Evolutionary conservation across 2,329 filamentous ascomycete genomes (phyloP), one percentile per base, ranked within the genome.

Genomic region (Fusarium pininemorale): DNA sequence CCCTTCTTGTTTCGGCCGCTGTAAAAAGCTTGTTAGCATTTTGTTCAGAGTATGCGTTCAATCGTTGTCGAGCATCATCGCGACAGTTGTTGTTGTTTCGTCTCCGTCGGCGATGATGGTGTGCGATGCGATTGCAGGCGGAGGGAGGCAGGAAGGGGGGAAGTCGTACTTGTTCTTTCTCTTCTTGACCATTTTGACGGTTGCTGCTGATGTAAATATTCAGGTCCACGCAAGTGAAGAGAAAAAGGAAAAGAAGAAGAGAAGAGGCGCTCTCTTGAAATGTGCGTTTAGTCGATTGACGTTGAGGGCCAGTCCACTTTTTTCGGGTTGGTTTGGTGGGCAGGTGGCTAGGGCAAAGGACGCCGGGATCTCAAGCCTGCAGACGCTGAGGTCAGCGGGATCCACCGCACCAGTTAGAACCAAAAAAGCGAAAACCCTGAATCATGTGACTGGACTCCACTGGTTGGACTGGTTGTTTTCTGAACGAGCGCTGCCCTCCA

Each of bases 1-100:
- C 96, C 96, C 89, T 98, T 98, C 95, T 98, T 98, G 94, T 98
- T 98, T 87, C 96, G 95, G 87, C 96, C 96, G 90, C 94, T 97
- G 85, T 14, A 30, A 61, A 57, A 69, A 62, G 24, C 28, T 45
- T 54, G 59, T 79, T 76, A 79, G 77, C 63, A 69, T 8, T 30
- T 22, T 32, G 44, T 53, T 60, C 28, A 44, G 30, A 37, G 47
- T 30, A 3, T 39, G 35, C 4, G 3, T 42, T 63, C 64, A 73
- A 64, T 69, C 62, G 53, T 75, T 57, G 53, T 65, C 62, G 51
- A 44, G 15, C 44, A 68, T 62, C 44, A 65, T 67, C 64, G 24
- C 62, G 38, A 63, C 47, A n/a, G 37, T 54, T 38, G 44, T 41
- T 41, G 54, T 61, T 66, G 63, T 48, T 48, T 69, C 63, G 53